These are phyloP conservation scores for Fusarium goolgardi DNA, from an alignment of 2,329 filamentous ascomycete genomes.

Conservation along the genomic window DNA sequence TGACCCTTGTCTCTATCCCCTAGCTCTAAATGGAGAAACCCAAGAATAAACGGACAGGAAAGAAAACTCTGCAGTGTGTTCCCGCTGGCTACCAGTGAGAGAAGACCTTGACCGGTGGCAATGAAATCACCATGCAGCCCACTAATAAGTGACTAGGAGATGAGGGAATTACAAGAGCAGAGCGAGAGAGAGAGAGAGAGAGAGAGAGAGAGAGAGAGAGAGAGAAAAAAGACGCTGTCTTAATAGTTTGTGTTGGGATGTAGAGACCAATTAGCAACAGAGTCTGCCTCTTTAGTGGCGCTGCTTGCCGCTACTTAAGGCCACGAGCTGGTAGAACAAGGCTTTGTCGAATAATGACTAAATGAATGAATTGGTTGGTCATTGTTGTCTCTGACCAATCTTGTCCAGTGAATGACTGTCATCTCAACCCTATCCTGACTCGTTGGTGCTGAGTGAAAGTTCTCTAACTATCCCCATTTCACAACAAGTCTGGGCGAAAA, in stretches of 20 bases:
- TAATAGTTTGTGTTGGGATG: conserved; percentile 3
- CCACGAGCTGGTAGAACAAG: conserved; percentile 8
- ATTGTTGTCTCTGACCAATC: conserved; percentile 21
- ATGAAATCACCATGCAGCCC: conserved; percentile 35
- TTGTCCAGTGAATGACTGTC: conserved; percentile 8
- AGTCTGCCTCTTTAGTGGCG: conserved; percentile 15
- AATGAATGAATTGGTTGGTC: conserved; percentile 9
- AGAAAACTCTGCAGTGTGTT: conserved; percentile 39
- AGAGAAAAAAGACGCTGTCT: conserved; percentile 17
- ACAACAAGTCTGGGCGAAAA: conserved; percentile 28
- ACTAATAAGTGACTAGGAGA: conserved; percentile 22
- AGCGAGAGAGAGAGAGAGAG: not conserved
- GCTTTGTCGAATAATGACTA: conserved; percentile 7
- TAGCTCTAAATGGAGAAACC: conserved; percentile 14
- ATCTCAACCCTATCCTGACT: conserved; percentile 12
- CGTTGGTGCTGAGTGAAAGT: not conserved
- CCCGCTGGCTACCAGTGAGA: conserved; percentile 10
- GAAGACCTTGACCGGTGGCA: conserved; percentile 18
- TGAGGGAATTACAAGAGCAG: conserved; percentile 38
- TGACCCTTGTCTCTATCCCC: conserved; percentile 30
- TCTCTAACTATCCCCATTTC: conserved; percentile 4
- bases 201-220: not conserved
- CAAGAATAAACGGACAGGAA: conserved; percentile 2
- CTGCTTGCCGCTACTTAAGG: conserved; percentile 22
- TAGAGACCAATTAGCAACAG: conserved; percentile 2